Conservation (phyloP, 805 yeast species). For the Candida michaelii region DNA sequence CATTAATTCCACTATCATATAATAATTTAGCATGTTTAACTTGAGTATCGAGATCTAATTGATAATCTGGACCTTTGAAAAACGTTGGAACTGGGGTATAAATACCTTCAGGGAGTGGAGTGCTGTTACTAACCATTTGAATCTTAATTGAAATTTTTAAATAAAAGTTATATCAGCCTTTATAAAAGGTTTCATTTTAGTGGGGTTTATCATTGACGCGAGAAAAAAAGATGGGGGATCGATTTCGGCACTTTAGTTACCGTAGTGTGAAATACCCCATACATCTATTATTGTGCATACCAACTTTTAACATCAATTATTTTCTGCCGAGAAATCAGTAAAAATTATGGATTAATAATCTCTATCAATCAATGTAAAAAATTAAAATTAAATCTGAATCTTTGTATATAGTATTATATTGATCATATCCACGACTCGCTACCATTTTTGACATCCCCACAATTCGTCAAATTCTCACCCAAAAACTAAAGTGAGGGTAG, state of each 20-base stretch:
- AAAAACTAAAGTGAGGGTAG: conserved; percentile 4
- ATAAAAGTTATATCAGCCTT: not conserved
- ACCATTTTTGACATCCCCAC: not conserved
- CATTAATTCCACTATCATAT: conserved; percentile 28
- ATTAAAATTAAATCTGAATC: no score
- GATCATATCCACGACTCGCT: not conserved
- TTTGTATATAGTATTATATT: not conserved
- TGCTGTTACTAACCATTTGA: not conserved
- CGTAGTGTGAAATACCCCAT: not conserved
- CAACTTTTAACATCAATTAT: no score
- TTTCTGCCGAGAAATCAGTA: not conserved
- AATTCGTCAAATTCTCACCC: not conserved
- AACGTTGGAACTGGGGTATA: conserved; percentile 33
- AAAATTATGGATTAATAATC: no score
- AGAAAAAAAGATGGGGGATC: conserved; percentile 1
- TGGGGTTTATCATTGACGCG: conserved; percentile 7
- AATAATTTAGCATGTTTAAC: conserved; percentile 29
- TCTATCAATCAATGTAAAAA: no score
- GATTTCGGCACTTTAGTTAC: not conserved
- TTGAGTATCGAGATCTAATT: conserved; percentile 29
- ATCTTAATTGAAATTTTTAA: not conserved
- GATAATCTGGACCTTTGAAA: conserved; percentile 24
- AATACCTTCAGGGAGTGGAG: conserved; percentile 20
- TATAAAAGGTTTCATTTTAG: conserved; percentile 2
- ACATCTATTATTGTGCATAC: no score